Evolutionary conservation across 2,329 filamentous ascomycete genomes (phyloP), one percentile per base, ranked within the genome.

Genomic region (Botryotinia calthae): DNA sequence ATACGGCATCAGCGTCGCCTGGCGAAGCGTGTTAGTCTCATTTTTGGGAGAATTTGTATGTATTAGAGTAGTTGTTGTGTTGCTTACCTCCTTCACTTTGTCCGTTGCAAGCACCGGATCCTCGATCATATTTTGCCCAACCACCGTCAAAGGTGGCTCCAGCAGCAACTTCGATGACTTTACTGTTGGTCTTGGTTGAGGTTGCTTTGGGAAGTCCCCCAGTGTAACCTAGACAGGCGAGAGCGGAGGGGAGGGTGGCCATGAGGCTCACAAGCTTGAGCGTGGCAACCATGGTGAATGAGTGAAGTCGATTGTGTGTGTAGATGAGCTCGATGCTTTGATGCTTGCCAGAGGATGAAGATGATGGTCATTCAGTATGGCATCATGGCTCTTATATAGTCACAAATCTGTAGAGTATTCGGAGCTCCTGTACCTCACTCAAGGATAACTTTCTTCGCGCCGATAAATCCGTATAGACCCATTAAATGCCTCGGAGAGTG

Each of bases 121-220:
- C 68, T 14, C 31, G 56, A 62, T 62, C 68, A 16, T 62, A 42
- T 59, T 51, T 70, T 28, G 42, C 58, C 56, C 40, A 51, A 14
- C 22, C 58, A 40, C 56, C 56, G 12, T 70, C 42, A 4, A 37
- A 51, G 42, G 44, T 40, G 6, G 42, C 14, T n/a, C 42, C 44
- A 20, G 42, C 56, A 40, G 68, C 58, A 8, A 51, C 22, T n/a
- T 62, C 58, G 10, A 70, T 70, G 3, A 62, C 56, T 28, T 59
- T 46, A 46, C 56, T 70, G 28, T 70, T 62, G 25, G 42, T 70
- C 28, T 70, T 70, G 14, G 40, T 70, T 34, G 56, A 70, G 16
- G 58, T 62, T 28, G 58, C 28, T 8, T 4, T 51, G 22, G 42
- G 68, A 10, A 70, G 16, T n/a, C 68, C 42, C 20, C 56, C 68